phyloP scores from a whole-genome alignment of 2,329 filamentous ascomycete genomes.

The Xylogone sp. region DNA sequence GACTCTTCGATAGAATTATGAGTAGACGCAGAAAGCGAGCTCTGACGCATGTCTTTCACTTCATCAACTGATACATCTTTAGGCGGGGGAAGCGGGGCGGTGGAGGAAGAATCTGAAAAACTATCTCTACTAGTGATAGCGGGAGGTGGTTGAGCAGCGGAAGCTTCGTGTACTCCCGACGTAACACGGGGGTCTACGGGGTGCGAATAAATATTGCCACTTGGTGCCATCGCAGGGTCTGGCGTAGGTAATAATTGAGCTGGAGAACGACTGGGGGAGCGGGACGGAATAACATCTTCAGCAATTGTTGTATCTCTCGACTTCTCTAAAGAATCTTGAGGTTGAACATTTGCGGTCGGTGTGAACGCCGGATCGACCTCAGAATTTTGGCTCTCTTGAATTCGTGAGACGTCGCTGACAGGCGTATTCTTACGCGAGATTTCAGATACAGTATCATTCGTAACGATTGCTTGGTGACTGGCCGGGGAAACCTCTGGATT shows the following conservation, averaged over 20 bases:
- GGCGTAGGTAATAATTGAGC: constrained; percentile 12
- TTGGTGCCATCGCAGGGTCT: constrained; percentile 17
- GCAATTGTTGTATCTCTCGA: constrained; percentile 31
- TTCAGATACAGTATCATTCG: constrained; percentile 27
- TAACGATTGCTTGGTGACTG: constrained; percentile 41
- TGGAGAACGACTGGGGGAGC: background rate
- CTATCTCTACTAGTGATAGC: constrained; percentile 14
- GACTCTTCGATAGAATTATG: constrained; percentile 6
- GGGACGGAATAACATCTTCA: constrained; percentile 18
- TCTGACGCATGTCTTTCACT: constrained; percentile 4
- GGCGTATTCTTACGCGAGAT: constrained; percentile 1
- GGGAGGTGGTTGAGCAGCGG: constrained; percentile 17
- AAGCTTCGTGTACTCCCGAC: constrained; percentile 15
- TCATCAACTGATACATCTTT: constrained; percentile 34
- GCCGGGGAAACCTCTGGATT: constrained; percentile 33
- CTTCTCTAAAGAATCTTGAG: constrained; percentile 11
- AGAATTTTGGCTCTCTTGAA: background rate
- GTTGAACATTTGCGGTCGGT: constrained; percentile 16
- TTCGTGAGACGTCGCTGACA: constrained; percentile 3
- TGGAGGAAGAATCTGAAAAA: constrained; percentile 30
- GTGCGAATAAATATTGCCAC: constrained; percentile 18
- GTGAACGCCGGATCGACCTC: constrained; percentile 19
- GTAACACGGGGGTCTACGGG: constrained; percentile 18
- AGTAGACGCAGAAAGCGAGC: background rate
- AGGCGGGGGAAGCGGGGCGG: constrained; percentile 40